A percentile compares a stretch with the other conserved stretches of the same genome.
Evolutionary conservation across 1,139 yeast species (phyloP).

Genomic region (Magnusiomyces ingens): DNA sequence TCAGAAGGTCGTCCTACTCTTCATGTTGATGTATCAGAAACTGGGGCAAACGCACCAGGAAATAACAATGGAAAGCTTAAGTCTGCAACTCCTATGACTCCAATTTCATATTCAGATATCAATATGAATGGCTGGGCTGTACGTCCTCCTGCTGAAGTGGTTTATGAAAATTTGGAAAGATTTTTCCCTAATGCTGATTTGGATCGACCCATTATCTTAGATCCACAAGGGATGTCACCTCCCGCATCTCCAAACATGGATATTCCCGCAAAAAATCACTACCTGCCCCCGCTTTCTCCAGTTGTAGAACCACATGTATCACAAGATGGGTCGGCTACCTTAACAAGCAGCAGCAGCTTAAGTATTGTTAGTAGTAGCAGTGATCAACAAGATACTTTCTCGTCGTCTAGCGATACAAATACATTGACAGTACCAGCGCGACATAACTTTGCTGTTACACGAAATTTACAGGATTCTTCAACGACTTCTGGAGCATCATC

Average conservation of each 20-base stretch:
- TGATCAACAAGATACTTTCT: neutral
- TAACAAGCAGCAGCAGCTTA: neutral
- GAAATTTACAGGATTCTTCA: too few species aligned
- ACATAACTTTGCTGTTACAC: too few species aligned
- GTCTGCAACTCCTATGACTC: neutral
- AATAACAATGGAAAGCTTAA: conserved; percentile 1
- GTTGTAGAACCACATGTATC: conserved; percentile 7
- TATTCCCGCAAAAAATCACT: neutral
- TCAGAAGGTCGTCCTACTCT: neutral
- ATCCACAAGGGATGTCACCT: conserved; percentile 42
- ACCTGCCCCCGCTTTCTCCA: conserved; percentile 3
- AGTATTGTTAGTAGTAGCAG: too few species aligned
- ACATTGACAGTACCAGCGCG: neutral
- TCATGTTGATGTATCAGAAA: neutral
- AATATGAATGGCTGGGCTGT: conserved; percentile 41
- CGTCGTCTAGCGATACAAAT: neutral
- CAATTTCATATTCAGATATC: conserved; percentile 3
- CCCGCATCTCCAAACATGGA: conserved; percentile 46
- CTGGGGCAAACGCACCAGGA: neutral
- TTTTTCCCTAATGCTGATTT: conserved; percentile 91
- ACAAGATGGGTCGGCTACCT: neutral
- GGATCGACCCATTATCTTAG: conserved; percentile 86
- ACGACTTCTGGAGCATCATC: too few species aligned
- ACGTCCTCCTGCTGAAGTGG: conserved; percentile 92
- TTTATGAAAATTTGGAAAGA: conserved; percentile 82